Percentiles rank a stretch among this genome's conserved stretches.
These are phyloP conservation scores for Malania oleifera DNA, from an alignment of 164 flowering plant species.

Conservation along the genomic window DNA sequence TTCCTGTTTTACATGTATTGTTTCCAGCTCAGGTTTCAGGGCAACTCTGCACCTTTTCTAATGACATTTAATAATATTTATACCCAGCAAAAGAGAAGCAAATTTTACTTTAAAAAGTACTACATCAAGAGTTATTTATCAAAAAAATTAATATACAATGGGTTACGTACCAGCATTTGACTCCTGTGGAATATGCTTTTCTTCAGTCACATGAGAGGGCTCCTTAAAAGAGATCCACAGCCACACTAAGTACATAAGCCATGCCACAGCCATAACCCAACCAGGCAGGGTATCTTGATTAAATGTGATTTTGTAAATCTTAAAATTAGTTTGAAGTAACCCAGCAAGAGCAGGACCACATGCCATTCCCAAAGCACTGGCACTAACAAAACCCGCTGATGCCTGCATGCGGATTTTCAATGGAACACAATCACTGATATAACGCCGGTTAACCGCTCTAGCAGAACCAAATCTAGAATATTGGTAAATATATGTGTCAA, in stretches of 20 bases:
- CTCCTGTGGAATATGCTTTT: conserved; percentile 16
- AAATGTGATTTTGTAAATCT: conserved; percentile 50
- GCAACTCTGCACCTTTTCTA: too few species aligned
- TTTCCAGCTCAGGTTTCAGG: too few species aligned
- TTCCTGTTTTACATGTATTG: too few species aligned
- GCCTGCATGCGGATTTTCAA: conserved; percentile 69
- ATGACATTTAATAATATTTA: background rate
- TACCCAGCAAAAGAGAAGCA: background rate
- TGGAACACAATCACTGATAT: conserved; percentile 75
- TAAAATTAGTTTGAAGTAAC: conserved; percentile 52
- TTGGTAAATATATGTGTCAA: conserved; percentile 5
- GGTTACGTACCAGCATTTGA: conserved; percentile 30
- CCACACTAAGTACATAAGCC: conserved; percentile 65
- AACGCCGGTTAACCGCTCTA: conserved; percentile 71
- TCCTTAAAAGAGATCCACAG: conserved; percentile 56
- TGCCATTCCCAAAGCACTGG: conserved; percentile 81
- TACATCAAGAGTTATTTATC: too few species aligned
- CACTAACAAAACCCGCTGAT: conserved; percentile 78
- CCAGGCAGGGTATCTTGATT: conserved; percentile 70
- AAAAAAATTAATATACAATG: background rate
- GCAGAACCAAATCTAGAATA: conserved; percentile 68
- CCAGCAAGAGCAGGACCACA: conserved; percentile 87
- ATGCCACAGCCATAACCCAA: conserved; percentile 71
- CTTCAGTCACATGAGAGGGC: conserved; percentile 39
- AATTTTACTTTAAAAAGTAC: too few species aligned